These are phyloP conservation scores for Juglanconis juglandina DNA, from an alignment of 2,329 filamentous ascomycete genomes.

Conservation along the genomic window DNA sequence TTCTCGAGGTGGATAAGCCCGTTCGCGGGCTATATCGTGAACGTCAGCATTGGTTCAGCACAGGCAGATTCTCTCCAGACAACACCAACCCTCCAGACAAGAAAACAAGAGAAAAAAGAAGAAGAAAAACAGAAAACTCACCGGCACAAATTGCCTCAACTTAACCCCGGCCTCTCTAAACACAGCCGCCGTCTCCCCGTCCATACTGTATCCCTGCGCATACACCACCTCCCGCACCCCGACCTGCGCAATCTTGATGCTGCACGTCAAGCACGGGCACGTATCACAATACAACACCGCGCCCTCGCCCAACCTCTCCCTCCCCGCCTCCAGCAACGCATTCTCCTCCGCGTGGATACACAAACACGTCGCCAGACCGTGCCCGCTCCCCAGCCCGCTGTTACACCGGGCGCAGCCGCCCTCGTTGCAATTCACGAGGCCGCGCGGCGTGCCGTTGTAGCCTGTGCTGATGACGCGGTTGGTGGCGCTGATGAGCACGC, in stretches of 20 bases:
- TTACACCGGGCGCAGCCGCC: constrained; percentile 91
- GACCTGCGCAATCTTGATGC: constrained; percentile 97
- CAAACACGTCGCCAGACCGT: constrained; percentile 78
- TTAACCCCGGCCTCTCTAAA: constrained; percentile 80
- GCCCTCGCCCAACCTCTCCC: constrained; percentile 80
- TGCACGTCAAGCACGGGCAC: constrained; percentile 95
- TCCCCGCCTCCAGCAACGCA: constrained; percentile 86
- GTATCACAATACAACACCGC: constrained; percentile 91
- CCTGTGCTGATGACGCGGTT: constrained; percentile 84
- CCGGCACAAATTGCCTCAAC: constrained; percentile 82
- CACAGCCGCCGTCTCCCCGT: constrained; percentile 75
- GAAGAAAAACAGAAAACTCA: constrained; percentile 41
- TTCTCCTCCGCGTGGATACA: constrained; percentile 99
- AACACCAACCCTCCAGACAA: no score
- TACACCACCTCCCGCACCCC: constrained; percentile 96
- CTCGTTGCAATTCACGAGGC: constrained; percentile 84
- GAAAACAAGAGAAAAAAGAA: not conserved
- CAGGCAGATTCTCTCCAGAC: no score
- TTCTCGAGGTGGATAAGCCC: constrained; percentile 61
- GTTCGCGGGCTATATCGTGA: constrained; percentile 52
- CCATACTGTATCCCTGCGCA: constrained; percentile 91
- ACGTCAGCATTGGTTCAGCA: not conserved
- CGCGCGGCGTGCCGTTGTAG: constrained; percentile 95
- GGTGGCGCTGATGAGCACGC: constrained; percentile 81
- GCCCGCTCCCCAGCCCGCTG: constrained; percentile 64